Percentiles rank a stretch among this genome's conserved stretches.
These are phyloP conservation scores for Chenopodium berlandieri DNA, from an alignment of 148 eudicot species.

Conservation along the genomic window DNA sequence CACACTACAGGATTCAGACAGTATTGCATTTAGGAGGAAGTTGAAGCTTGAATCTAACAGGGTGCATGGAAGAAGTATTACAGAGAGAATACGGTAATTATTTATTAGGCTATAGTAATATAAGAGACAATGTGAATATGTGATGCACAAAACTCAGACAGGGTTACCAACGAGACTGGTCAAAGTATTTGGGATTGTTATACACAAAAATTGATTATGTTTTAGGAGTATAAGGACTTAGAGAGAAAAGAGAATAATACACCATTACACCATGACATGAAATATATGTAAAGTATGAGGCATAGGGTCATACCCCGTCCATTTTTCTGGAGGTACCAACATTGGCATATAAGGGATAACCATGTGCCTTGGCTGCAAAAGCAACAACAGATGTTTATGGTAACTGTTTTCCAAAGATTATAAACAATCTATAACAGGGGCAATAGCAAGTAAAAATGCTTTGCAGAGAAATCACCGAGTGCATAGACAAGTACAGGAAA, in stretches of 20 bases:
- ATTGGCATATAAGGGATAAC: constrained; percentile 98
- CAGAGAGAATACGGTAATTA: background rate
- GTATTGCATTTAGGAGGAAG: background rate
- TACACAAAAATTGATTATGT: background rate
- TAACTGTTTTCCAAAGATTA: background rate
- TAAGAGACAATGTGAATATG: no score
- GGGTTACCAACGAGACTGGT: background rate
- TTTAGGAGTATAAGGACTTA: no score
- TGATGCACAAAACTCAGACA: background rate
- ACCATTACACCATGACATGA: background rate
- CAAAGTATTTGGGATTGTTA: background rate
- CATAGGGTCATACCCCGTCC: constrained; percentile 73
- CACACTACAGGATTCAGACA: background rate
- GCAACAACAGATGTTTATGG: constrained; percentile 16
- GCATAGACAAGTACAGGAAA: constrained; percentile 2
- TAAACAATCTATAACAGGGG: constrained; percentile 12
- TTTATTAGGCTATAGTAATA: background rate
- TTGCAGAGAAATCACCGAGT: background rate
- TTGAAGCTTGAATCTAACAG: constrained; percentile 11
- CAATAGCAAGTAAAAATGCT: constrained; percentile 2
- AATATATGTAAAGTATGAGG: background rate
- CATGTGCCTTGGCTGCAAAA: constrained; percentile 84
- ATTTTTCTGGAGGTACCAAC: constrained; percentile 91
- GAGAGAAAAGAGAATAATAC: background rate
- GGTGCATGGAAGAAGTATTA: background rate